Evolutionary conservation across 2,329 filamentous ascomycete species (phyloP).

Genomic region (Cladosporium sp.): DNA sequence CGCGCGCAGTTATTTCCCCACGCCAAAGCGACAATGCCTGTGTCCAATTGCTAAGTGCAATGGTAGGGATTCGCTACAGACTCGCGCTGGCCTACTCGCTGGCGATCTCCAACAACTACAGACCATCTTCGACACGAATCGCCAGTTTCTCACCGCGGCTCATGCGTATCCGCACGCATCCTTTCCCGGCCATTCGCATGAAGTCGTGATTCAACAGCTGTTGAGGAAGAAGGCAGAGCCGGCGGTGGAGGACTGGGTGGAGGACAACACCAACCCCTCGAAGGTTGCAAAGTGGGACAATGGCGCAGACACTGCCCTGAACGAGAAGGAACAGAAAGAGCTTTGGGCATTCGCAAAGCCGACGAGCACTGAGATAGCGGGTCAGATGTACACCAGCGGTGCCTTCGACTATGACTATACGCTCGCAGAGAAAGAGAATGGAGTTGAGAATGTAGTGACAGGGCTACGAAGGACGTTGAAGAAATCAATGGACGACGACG

Average conservation of each 20-base stretch:
- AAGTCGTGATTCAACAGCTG: conserved; percentile 57
- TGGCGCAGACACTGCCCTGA: conserved; percentile 36
- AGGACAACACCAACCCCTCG: conserved; percentile 32
- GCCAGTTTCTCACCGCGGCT: conserved; percentile 61
- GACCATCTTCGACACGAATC: conserved; percentile 51
- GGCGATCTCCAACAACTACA: conserved; percentile 7
- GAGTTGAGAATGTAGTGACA: conserved; percentile 64
- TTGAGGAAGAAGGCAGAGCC: conserved; percentile 81
- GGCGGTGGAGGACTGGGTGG: conserved; percentile 66
- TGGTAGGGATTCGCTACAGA: conserved; percentile 10
- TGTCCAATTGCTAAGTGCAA: conserved; percentile 1
- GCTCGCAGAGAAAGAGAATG: conserved; percentile 59
- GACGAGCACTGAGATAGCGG: conserved; percentile 39
- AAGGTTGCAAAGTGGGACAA: conserved; percentile 40
- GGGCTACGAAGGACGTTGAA: conserved; percentile 53
- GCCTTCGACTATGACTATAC: conserved; percentile 64
- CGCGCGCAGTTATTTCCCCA: background rate
- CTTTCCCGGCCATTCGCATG: conserved; percentile 59
- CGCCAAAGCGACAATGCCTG: background rate
- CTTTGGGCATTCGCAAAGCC: conserved; percentile 55
- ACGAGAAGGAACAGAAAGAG: conserved; percentile 47
- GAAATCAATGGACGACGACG: conserved; percentile 19
- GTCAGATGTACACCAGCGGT: conserved; percentile 17
- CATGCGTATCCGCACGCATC: conserved; percentile 71
- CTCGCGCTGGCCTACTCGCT: conserved; percentile 3